phyloP scores from a whole-genome alignment of 495 filamentous ascomycete genomes.

The Penicillium bovifimosum region DNA sequence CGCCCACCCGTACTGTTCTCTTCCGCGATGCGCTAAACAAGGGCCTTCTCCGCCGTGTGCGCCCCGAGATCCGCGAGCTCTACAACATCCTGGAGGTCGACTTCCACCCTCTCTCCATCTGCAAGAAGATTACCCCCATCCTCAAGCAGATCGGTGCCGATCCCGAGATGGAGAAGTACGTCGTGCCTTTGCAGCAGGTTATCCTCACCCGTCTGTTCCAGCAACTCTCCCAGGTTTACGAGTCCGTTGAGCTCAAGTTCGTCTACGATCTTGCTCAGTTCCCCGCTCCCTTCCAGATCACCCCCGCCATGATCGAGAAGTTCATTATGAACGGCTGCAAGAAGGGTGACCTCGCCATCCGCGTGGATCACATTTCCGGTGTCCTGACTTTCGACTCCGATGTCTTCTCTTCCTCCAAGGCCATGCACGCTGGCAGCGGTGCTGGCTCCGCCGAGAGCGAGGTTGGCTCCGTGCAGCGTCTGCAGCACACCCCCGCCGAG shows the following conservation, averaged over 20 bases:
- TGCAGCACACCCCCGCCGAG: slow-evolving; percentile 96
- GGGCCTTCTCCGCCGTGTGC: slow-evolving; percentile 82
- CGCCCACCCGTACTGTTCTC: slow-evolving; percentile 81
- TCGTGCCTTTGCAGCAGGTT: slow-evolving; percentile 91
- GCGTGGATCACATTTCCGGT: slow-evolving; percentile 89
- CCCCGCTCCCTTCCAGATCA: slow-evolving; percentile 94
- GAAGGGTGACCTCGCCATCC: slow-evolving; percentile 96
- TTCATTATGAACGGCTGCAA: slow-evolving; percentile 99
- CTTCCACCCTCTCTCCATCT: slow-evolving; percentile 97
- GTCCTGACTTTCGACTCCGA: slow-evolving; percentile 96
- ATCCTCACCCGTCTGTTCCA: slow-evolving; percentile 98
- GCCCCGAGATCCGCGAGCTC: slow-evolving; percentile 88
- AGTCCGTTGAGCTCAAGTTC: slow-evolving; percentile 91
- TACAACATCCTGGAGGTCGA: slow-evolving; percentile 99
- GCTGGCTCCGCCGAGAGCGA: slow-evolving; percentile 88
- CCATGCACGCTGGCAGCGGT: slow-evolving; percentile 75
- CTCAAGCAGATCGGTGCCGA: slow-evolving; percentile 89
- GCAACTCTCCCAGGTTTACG: slow-evolving; percentile 98
- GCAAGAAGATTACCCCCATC: slow-evolving; percentile 98
- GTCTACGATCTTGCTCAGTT: slow-evolving; percentile 93
- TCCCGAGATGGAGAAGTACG: slow-evolving; percentile 94
- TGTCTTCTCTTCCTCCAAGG: slow-evolving; percentile 95
- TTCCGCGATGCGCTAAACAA: slow-evolving; percentile 97
- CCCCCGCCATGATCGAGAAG: slow-evolving; percentile 89
- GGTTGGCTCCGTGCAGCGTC: slow-evolving; percentile 77